phyloP scores from a whole-genome alignment of 2,329 filamentous ascomycete genomes.

The Metarhizium brunneum region DNA sequence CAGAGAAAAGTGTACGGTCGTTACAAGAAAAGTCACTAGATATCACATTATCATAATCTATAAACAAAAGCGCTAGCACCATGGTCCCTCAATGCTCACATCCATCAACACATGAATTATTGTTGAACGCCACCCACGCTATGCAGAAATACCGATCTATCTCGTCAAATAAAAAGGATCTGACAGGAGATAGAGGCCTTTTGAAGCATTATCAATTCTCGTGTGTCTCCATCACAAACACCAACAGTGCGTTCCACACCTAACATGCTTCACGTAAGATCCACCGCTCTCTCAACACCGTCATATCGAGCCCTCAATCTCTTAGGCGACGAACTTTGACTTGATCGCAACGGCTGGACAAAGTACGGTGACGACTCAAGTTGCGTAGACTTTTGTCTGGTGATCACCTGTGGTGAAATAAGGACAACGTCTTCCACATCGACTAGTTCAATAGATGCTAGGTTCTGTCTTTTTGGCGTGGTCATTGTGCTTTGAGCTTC shows the following conservation, averaged over 20 bases:
- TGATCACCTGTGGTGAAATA: not conserved
- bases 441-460: not conserved
- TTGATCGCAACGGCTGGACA: slow-evolving; percentile 5
- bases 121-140: slow-evolving; percentile 3
- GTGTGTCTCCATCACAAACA: not conserved
- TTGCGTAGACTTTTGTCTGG: not conserved
- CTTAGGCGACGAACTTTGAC: slow-evolving; percentile 1
- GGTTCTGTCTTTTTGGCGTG: not conserved
- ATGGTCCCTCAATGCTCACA: not conserved
- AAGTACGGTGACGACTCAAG: slow-evolving; percentile 2
- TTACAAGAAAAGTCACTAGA: no score
- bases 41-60: not conserved
- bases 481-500: not conserved
- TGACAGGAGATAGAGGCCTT: not conserved
- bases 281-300: slow-evolving; percentile 20
- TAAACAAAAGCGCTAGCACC: not conserved
- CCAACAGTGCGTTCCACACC: not conserved
- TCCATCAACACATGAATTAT: not conserved
- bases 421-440: slow-evolving; percentile 4
- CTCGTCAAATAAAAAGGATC: not conserved
- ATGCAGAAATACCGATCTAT: slow-evolving; percentile 9
- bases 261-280: slow-evolving; percentile 8
- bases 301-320: slow-evolving; percentile 14
- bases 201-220: not conserved
- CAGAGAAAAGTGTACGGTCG: no score